A percentile compares a stretch with the other conserved stretches of the same genome.
Evolutionary conservation across 2,329 filamentous ascomycete species (phyloP).

Genomic region (Elsinoe arachidis): DNA sequence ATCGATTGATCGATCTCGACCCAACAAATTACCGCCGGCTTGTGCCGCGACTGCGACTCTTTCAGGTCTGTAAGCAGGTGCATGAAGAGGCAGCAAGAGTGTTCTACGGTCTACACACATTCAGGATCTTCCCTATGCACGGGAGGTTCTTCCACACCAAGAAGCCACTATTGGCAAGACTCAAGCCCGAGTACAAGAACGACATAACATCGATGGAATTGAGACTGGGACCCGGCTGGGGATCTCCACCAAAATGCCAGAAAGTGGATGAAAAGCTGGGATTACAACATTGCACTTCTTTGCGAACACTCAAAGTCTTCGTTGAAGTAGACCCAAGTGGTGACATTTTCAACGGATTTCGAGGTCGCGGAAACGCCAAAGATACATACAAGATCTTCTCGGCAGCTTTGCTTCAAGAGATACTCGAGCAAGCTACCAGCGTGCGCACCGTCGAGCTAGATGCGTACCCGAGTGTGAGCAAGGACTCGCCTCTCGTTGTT

Average conservation of each 20-base stretch:
- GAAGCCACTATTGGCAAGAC: slow-evolving; percentile 58
- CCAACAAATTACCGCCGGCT: slow-evolving; percentile 56
- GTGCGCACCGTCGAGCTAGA: slow-evolving; percentile 59
- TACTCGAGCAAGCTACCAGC: slow-evolving; percentile 50
- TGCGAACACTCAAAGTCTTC: slow-evolving; percentile 56
- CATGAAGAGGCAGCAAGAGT: slow-evolving; percentile 55
- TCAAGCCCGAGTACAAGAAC: slow-evolving; percentile 52
- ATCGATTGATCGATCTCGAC: slow-evolving; percentile 54
- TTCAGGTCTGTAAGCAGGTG: slow-evolving; percentile 53
- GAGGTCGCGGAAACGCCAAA: slow-evolving; percentile 42
- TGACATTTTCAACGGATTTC: slow-evolving; percentile 58
- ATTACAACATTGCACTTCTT: slow-evolving; percentile 51
- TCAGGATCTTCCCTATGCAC: slow-evolving; percentile 59
- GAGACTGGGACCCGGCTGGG: slow-evolving; percentile 65
- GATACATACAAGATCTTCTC: slow-evolving; percentile 65
- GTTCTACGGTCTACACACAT: slow-evolving; percentile 53
- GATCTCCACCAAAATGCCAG: slow-evolving; percentile 61
- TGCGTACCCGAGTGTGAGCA: slow-evolving; percentile 57
- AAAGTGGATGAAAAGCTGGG: slow-evolving; percentile 57
- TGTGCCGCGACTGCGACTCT: slow-evolving; percentile 48
- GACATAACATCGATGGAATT: slow-evolving; percentile 58
- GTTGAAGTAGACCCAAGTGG: slow-evolving; percentile 63
- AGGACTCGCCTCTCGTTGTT: slow-evolving; percentile 55
- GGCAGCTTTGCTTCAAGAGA: slow-evolving; percentile 45
- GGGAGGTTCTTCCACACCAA: slow-evolving; percentile 65